Conservation (phyloP, 2,329 filamentous ascomycete genomes). For the Aureobasidium lini region DNA sequence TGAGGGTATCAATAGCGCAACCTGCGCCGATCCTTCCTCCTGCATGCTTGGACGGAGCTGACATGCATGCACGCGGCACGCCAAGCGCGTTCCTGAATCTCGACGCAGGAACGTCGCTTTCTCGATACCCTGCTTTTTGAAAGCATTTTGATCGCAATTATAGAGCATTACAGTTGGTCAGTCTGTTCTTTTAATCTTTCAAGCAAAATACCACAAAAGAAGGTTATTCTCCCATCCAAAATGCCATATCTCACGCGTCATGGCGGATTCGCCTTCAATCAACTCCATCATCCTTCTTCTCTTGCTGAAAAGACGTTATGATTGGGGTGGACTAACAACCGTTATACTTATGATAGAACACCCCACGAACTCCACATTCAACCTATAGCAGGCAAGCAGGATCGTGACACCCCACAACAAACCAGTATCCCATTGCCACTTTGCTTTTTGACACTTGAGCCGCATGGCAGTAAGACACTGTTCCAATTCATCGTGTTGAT, state of each 20-base stretch:
- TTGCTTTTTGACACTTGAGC: slow-evolving; percentile 11
- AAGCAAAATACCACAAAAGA: background rate
- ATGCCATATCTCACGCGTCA: background rate
- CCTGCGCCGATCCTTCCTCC: slow-evolving; percentile 4
- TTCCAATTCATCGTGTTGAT: background rate
- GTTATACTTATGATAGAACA: background rate
- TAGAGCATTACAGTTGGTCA: background rate
- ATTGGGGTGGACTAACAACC: slow-evolving; percentile 6
- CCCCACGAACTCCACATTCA: slow-evolving; percentile 1
- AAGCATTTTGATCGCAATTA: background rate
- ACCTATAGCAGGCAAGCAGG: background rate
- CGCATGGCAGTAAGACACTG: slow-evolving; percentile 10
- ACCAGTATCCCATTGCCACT: background rate
- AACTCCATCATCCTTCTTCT: background rate
- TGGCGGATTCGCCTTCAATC: background rate
- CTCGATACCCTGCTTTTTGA: background rate
- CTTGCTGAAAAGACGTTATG: slow-evolving; percentile 2
- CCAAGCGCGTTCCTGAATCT: background rate
- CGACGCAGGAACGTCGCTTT: background rate
- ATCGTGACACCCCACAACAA: background rate
- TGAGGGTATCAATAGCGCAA: slow-evolving; percentile 3
- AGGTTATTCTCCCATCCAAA: background rate
- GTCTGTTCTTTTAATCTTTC: background rate
- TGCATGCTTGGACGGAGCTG: background rate
- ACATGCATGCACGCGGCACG: slow-evolving; percentile 4